Conservation (phyloP, 75 land plant genomes). For the Sequoiadendron giganteum region DNA sequence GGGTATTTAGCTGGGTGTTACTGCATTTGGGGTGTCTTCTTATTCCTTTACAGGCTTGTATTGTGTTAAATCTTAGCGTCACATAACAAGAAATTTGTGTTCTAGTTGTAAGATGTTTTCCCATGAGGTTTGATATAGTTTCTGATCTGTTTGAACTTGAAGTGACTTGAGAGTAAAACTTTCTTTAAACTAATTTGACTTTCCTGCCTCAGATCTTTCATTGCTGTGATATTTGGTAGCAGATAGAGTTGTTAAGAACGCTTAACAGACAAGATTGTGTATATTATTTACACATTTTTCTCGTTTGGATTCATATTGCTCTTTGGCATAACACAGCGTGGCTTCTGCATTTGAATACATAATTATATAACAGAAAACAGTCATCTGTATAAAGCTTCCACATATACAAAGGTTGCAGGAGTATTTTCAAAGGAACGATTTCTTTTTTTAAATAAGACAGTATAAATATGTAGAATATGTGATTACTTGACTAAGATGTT, state of each 20-base stretch:
- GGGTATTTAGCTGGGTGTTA: not conserved
- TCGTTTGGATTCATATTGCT: not conserved
- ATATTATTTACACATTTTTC: not conserved
- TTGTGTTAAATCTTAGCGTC: not conserved
- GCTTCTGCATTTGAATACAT: not conserved
- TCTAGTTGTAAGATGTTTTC: not conserved
- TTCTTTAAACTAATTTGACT: not conserved
- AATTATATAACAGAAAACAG: not conserved
- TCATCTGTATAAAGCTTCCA: not conserved
- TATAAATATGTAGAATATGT: not conserved
- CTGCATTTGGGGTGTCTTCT: not conserved
- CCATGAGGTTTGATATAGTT: not conserved
- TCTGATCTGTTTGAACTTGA: not conserved
- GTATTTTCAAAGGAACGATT: not conserved
- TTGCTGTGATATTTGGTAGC: not conserved
- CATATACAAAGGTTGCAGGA: not conserved
- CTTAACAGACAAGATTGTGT: not conserved
- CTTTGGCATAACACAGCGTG: not conserved
- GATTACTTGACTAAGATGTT: not conserved
- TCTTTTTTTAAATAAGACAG: not conserved
- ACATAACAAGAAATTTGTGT: not conserved
- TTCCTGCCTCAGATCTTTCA: not conserved
- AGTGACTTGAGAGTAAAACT: not conserved
- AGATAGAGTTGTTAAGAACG: not conserved
- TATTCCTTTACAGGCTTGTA: not conserved